Conservation (phyloP, 192 early-diverging fungal species). For the Obelidium mucronatum region DNA sequence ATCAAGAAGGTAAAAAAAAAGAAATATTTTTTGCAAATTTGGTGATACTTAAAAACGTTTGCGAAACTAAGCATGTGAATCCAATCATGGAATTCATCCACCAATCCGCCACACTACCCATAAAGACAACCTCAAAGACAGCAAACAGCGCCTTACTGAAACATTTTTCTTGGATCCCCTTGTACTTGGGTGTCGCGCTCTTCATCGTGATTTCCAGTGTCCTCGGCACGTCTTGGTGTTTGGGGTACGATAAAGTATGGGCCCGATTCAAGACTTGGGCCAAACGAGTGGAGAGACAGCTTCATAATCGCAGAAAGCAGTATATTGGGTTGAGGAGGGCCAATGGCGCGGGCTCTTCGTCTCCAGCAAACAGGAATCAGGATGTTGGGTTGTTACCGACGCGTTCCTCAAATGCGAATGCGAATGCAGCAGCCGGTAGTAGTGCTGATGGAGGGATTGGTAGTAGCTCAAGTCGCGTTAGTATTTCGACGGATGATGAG, state of each 20-base stretch:
- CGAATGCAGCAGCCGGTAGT: background rate
- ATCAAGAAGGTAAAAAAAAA: conserved; percentile 30
- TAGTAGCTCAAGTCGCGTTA: background rate
- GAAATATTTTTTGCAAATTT: background rate
- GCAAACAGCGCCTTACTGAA: conserved; percentile 10
- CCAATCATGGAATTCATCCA: conserved; percentile 26
- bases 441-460: background rate
- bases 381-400: background rate
- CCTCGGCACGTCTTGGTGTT: conserved; percentile 19
- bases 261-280: conserved; percentile 26
- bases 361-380: background rate
- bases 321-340: conserved; percentile 17
- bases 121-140: conserved; percentile 34
- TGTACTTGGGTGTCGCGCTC: conserved; percentile 27
- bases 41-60: background rate
- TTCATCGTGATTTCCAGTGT: background rate
- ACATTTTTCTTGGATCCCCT: conserved; percentile 12
- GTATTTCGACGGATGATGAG: background rate
- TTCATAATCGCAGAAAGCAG: conserved; percentile 1
- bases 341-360: background rate
- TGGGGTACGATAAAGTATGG: conserved; percentile 35
- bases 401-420: background rate
- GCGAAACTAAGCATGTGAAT: conserved; percentile 6
- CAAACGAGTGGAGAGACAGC: conserved; percentile 16
- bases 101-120: conserved; percentile 2